Base-by-base conservation (phyloP, 1,284 basidiomycete species). In the Cystobasidiaceae sp. region DNA sequence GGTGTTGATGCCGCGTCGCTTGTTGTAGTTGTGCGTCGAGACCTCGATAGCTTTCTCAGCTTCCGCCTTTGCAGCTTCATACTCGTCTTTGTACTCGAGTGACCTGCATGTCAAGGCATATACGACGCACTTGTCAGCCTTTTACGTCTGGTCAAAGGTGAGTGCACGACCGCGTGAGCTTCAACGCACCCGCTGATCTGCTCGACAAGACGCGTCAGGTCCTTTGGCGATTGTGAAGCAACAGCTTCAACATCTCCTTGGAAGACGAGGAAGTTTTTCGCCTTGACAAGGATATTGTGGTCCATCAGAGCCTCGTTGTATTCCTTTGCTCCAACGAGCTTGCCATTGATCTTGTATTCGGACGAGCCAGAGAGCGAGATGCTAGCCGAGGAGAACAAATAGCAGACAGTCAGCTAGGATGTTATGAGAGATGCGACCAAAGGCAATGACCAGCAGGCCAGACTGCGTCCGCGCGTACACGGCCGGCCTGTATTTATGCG, bases 261-360 rank as follows among this genome's bases (percentile, higher is more conserved):
- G 79, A 99, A 99, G n/a, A 98, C 96, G 60, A 98, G 86, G 75
- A 98, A 98, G 80, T 98, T 98, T 80, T 97, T 97, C 21, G 96
- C 96, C 79, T 97, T 97, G 75, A 98, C 93, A 62, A 98, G 88
- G 73, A 99, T 91, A 75, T 97, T 97, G 77, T 94, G 91, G 25
- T 83, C 81, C 63, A 88, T 82, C 32, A 97, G 86, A 17, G 89
- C 87, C 11, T 85, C 80, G 69, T 93, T 93, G 79, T 97, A 97
- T 0, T 84, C 83, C 28, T 86, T 83, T 76, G 92, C 93, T 0
- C 88, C 86, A 49, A 93, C 89, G 11, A 84, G 80, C 72, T 83
- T 84, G 69, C 81, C 79, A 76, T 97, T 90, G 52, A 96, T 82
- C 72, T 85, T 86, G 79, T 97, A 97, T 71, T 92, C 90, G 6